A percentile compares a stretch with the other conserved stretches of the same genome.
phyloP scores from a whole-genome alignment of 139 green algal species.

The Chlorella sp. region DNA sequence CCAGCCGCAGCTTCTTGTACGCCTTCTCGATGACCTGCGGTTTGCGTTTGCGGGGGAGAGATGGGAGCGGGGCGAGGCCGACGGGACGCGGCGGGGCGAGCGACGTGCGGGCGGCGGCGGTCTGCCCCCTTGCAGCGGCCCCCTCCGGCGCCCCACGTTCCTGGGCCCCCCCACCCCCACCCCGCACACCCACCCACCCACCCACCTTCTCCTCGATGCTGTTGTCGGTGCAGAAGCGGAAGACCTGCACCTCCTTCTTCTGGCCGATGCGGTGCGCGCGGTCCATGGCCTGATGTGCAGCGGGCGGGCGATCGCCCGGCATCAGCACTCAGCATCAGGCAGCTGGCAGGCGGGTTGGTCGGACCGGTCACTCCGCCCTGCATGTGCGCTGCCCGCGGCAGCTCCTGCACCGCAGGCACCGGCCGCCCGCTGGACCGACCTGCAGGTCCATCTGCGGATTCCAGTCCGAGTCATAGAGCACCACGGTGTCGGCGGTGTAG shows the following conservation, averaged over 20 bases:
- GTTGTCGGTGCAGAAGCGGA: conserved; percentile 97
- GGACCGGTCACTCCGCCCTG: neutral
- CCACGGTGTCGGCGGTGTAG: conserved; percentile 95
- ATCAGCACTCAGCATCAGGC: too few species aligned
- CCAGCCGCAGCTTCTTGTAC: conserved; percentile 99
- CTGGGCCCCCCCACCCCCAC: too few species aligned
- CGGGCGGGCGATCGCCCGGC: too few species aligned
- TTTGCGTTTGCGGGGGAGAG: too few species aligned
- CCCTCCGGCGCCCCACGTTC: too few species aligned
- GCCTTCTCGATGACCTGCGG: conserved; percentile 99
- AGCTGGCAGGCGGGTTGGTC: neutral
- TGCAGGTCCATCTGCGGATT: conserved; percentile 93
- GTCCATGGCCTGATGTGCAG: conserved; percentile 99
- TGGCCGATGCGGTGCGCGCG: conserved; percentile 98
- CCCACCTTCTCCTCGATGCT: conserved; percentile 98
- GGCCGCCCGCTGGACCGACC: conserved; percentile 16
- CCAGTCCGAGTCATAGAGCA: conserved; percentile 97
- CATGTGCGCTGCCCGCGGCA: neutral
- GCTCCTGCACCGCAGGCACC: neutral
- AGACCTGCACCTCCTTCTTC: conserved; percentile 99
- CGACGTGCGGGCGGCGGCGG: too few species aligned
- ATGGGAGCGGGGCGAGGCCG: too few species aligned
- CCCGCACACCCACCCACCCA: too few species aligned
- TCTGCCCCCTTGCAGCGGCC: too few species aligned
- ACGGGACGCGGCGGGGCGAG: too few species aligned